Conservation (phyloP, 2,329 filamentous ascomycete genomes). For the Calycina marina region DNA sequence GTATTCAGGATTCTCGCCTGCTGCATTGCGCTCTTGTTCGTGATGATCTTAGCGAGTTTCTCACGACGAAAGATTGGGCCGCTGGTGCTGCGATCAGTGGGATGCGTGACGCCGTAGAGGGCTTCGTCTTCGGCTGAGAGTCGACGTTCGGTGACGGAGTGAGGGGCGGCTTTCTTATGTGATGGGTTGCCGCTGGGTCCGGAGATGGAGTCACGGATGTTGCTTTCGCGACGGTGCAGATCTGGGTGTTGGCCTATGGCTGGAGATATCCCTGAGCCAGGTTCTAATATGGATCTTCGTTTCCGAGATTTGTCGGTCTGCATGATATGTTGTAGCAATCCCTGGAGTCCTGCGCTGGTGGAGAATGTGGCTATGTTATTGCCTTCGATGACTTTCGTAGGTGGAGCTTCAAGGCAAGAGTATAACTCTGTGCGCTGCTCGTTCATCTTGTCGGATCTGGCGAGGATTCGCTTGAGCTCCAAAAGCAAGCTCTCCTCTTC, state of each 20-base stretch:
- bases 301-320: conserved; percentile 81
- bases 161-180: conserved; percentile 21
- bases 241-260: conserved; percentile 23
- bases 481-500: conserved; percentile 83
- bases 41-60: conserved; percentile 63
- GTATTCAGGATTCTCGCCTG: conserved; percentile 61
- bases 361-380: conserved; percentile 64
- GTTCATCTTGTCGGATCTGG: conserved; percentile 72
- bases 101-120: conserved; percentile 70
- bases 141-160: conserved; percentile 44
- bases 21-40: conserved; percentile 62
- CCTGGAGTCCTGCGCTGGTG: conserved; percentile 64
- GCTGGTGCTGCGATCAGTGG: conserved; percentile 63
- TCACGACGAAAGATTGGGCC: conserved; percentile 86
- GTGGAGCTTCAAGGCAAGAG: conserved; percentile 71
- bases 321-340: conserved; percentile 70
- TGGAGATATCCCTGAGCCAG: conserved; percentile 36
- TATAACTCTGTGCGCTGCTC: conserved; percentile 81
- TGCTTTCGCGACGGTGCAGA: conserved; percentile 25
- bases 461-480: conserved; percentile 83
- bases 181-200: conserved; percentile 22
- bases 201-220: conserved; percentile 19
- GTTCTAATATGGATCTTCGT: conserved; percentile 50
- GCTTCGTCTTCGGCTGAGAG: conserved; percentile 63
- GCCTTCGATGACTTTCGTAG: too few species aligned